Base-by-base conservation (phyloP, 352 stramenopile genomes). In the Thalassiosira livingstoniorum region DNA sequence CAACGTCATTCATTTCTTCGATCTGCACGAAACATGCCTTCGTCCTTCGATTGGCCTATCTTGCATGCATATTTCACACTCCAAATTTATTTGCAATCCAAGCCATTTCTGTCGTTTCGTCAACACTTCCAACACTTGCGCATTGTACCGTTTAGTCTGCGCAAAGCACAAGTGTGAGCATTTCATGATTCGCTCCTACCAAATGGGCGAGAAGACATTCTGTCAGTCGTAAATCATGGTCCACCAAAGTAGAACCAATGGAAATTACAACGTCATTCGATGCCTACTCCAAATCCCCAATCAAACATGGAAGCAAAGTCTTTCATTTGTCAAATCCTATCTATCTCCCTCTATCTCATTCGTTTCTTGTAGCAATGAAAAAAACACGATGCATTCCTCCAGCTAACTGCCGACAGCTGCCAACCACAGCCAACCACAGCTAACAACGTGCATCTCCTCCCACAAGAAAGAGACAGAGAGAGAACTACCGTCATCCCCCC, bases 401-500 rank as follows among this genome's bases (percentile, higher is more conserved):
- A 51, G 42, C 42, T 18, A 51, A 51, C 42, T 53, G 21, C 42
- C 21, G 21, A 21, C 10, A 53, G 10, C 42, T 53, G 42, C 21
- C 42, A 10, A 53, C 42, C 42, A 53, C 21, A 53, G 21, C 42
- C 23, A 64, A 11, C 25, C 37, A 23, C 32, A 66, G 15, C n/a
- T 15, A 5, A 66, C 7, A 2, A 13, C 13, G 3, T 11, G 15
- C 25, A 4, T 25, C 15, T 13, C 29, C 23, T 11, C 29, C 32
- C 3, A 47, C 31, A 53, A 67, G 18, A 70, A 10, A 43, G 25
- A 37, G 55, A 21, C 1, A 72, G 27, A 66, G 43, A 74, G 60
- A 67, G 23, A 13, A 13, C 39, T 77, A 76, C 61, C 51, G 43
- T 82, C 66, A 75, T 67, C 75, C 47, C 35, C 65, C 67, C 4